Conservation (phyloP, 257 asterid species). For the Hygrophila difformis region DNA sequence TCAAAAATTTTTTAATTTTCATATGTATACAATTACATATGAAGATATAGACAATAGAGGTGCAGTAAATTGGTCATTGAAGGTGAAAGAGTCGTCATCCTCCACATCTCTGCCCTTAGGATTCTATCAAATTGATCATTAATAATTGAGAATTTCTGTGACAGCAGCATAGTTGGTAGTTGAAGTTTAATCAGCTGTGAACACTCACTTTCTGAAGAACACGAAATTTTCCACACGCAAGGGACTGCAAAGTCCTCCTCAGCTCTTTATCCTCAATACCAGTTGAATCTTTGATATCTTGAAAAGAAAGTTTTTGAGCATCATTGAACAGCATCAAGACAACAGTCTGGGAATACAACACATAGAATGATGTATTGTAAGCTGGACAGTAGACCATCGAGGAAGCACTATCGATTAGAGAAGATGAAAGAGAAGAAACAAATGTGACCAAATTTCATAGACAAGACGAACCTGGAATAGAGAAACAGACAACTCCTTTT, state of each 20-base stretch:
- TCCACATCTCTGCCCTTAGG: slow-evolving; percentile 46
- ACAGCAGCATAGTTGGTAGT: too few species aligned
- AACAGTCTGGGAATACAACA: not conserved
- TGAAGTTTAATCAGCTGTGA: too few species aligned
- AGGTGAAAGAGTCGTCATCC: slow-evolving; percentile 63
- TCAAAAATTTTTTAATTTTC: too few species aligned
- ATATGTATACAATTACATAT: too few species aligned
- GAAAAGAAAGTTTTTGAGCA: slow-evolving; percentile 68
- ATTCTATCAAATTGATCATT: slow-evolving; percentile 21
- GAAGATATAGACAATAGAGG: slow-evolving; percentile 73
- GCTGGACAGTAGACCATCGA: too few species aligned
- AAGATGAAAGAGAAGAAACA: not conserved
- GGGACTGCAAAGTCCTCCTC: slow-evolving; percentile 85
- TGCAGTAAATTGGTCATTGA: slow-evolving; percentile 75
- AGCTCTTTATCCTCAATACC: slow-evolving; percentile 84
- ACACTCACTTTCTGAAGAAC: slow-evolving; percentile 71
- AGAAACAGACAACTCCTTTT: slow-evolving; percentile 96
- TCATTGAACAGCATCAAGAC: slow-evolving; percentile 85
- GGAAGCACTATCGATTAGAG: not conserved
- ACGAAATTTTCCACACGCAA: slow-evolving; percentile 91
- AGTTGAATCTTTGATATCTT: slow-evolving; percentile 83
- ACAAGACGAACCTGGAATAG: slow-evolving; percentile 74
- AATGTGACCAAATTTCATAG: not conserved
- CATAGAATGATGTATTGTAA: too few species aligned
- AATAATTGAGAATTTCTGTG: not conserved